These are phyloP conservation scores for Russula sp. DNA, from an alignment of 768 basidiomycete genomes.

Conservation along the genomic window DNA sequence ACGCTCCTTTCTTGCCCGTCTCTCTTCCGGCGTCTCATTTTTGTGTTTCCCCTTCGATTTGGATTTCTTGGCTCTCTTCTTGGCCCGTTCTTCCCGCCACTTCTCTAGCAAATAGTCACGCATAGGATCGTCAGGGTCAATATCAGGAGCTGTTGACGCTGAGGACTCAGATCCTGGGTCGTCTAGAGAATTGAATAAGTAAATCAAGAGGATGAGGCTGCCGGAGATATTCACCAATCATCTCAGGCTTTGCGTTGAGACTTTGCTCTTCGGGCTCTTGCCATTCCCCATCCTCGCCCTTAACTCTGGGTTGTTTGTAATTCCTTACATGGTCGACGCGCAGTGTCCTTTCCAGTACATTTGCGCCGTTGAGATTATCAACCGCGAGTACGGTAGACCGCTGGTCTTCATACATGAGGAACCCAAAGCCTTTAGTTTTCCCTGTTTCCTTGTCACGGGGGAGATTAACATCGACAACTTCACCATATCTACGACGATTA, in stretches of 20 bases:
- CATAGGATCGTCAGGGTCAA: conserved; percentile 99
- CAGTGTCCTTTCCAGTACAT: conserved; percentile 77
- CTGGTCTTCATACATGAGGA: conserved; percentile 99
- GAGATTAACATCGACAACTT: conserved; percentile 91
- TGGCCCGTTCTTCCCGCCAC: conserved; percentile 61
- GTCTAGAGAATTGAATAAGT: conserved; percentile 33
- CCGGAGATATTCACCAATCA: conserved; percentile 48
- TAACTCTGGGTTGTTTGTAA: conserved; percentile 81
- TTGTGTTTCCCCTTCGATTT: conserved; percentile 56
- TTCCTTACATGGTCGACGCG: conserved; percentile 91
- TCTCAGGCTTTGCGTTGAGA: conserved; percentile 77
- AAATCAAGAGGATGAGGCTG: not conserved
- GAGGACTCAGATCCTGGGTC: conserved; percentile 60
- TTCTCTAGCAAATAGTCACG: conserved; percentile 81
- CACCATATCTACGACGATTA: conserved; percentile 69
- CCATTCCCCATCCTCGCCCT: conserved; percentile 81
- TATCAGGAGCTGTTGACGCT: conserved; percentile 53
- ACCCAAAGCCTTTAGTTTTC: conserved; percentile 87
- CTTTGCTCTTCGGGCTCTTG: conserved; percentile 79
- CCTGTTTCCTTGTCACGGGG: conserved; percentile 92
- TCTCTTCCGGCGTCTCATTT: conserved; percentile 76
- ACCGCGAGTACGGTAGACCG: conserved; percentile 93
- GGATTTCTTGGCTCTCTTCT: conserved; percentile 51
- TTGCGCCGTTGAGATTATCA: conserved; percentile 96
- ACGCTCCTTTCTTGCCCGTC: conserved; percentile 63